Conservation (phyloP, 192 early-diverging fungal species). For the Cladochytrium replicatum region DNA sequence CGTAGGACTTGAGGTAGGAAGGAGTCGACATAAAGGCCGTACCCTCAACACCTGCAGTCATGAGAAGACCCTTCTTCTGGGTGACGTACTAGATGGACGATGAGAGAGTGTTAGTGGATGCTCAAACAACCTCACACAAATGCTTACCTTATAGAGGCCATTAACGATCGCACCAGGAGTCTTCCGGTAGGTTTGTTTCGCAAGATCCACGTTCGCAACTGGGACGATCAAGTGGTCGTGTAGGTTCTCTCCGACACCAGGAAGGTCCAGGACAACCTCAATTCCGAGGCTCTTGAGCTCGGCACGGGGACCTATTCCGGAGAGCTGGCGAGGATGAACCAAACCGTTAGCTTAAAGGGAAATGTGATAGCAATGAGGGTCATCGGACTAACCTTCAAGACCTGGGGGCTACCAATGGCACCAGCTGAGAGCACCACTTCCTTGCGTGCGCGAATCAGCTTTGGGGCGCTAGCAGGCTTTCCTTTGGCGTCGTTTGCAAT, state of each 20-base stretch:
- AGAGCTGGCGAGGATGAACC: too few species aligned
- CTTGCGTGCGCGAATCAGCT: constrained; percentile 1
- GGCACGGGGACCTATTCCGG: neutral
- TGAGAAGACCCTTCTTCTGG: neutral
- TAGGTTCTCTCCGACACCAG: constrained; percentile 15
- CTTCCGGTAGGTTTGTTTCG: neutral
- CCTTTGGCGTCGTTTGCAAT: too few species aligned
- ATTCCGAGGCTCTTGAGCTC: constrained; percentile 3
- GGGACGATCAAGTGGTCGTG: constrained; percentile 12
- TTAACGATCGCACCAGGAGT: neutral
- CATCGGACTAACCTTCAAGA: constrained; percentile 12
- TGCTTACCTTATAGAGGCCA: too few species aligned
- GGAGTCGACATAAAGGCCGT: constrained; percentile 13
- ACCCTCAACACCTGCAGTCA: neutral
- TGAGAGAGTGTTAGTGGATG: neutral
- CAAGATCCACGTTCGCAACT: constrained; percentile 8
- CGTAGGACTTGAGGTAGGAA: too few species aligned
- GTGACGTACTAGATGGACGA: neutral
- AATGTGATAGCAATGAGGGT: too few species aligned
- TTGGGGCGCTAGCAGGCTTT: neutral
- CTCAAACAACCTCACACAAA: neutral
- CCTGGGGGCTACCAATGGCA: constrained; percentile 5
- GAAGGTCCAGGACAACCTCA: constrained; percentile 3
- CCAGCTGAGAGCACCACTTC: constrained; percentile 9
- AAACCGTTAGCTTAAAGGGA: too few species aligned